Base-by-base conservation (phyloP, 208 protist genomes). In the Leishmania gerbilli region DNA sequence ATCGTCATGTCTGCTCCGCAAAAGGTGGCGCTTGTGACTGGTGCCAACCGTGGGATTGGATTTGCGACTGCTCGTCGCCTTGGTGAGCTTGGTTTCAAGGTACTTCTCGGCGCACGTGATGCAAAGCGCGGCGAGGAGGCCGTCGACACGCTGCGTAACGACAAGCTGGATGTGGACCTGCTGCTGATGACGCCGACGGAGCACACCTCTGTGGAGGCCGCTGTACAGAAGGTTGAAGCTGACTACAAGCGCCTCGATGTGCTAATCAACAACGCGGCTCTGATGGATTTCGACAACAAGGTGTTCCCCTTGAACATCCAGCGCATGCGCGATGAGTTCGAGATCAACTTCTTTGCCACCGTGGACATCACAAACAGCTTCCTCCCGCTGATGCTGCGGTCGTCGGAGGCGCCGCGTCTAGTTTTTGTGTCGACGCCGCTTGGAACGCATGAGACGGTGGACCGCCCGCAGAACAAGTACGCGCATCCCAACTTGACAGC, bases 41-140 rank as follows among this genome's bases (percentile, higher is more conserved):
- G 96, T 58, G 93, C 81, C 31, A 97, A 96, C 84, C 90, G 91
- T 58, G 96, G 96, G 24, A 97, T 98, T 65, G 96, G 96, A 53
- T 84, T 94, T 45, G 89, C 92, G 56, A 95, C 89, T 13, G 93
- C 91, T 11, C 86, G 84, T 56, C 86, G 89, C 65, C 79, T 93
- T 15, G 91, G 80, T 71, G 89, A 94, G 80, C 79, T 92, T 80
- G 94, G 79, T 79, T 93, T 89, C 81, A 82, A 88, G 64, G 92
- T 98, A 15, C 84, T 97, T 27, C 65, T 98, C 45, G 92, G 91
- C 68, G 91, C 86, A n/a, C 91, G 95, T 42, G 87, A 91, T 74
- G 64, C 58, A n/a, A 83, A 84, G 40, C 77, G 87, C 5, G 92
- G 89, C 34, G 87, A 96, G 82, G 82, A 84, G 19, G 93, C 91